A percentile compares a stretch with the other conserved stretches of the same genome.
phyloP scores from a whole-genome alignment of 352 stramenopile genomes.

The Pythium sukuiense region DNA sequence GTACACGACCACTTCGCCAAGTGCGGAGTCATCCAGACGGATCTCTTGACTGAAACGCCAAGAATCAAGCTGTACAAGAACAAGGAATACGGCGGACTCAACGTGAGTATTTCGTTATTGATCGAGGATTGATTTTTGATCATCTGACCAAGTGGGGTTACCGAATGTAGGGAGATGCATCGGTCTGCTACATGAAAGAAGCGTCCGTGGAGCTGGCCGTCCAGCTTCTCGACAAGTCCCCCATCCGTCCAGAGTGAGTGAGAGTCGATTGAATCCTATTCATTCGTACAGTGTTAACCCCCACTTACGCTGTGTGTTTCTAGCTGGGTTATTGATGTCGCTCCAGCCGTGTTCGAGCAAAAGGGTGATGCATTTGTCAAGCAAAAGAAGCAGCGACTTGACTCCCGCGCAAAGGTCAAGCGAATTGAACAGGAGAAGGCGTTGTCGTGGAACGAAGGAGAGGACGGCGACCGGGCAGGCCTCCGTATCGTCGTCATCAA shows the following conservation, averaged over 20 bases:
- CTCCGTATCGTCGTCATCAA: constrained; percentile 97
- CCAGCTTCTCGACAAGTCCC: constrained; percentile 91
- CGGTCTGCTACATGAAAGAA: constrained; percentile 95
- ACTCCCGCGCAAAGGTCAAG: constrained; percentile 85
- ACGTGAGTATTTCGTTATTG: constrained; percentile 51
- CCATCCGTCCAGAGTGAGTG: constrained; percentile 78
- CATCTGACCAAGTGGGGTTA: not conserved
- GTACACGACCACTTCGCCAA: constrained; percentile 93
- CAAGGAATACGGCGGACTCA: constrained; percentile 85
- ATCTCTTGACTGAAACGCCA: constrained; percentile 90
- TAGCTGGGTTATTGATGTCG: constrained; percentile 76
- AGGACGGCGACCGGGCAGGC: constrained; percentile 88
- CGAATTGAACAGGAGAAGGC: constrained; percentile 89
- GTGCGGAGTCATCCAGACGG: constrained; percentile 93
- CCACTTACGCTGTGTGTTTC: not conserved
- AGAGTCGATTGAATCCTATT: not conserved
- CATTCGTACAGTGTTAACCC: not conserved
- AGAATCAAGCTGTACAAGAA: constrained; percentile 96
- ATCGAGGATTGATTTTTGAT: not conserved
- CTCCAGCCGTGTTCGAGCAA: constrained; percentile 87
- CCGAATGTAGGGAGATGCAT: constrained; percentile 84
- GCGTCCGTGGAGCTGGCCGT: constrained; percentile 95
- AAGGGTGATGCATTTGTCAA: constrained; percentile 81
- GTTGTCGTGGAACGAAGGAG: constrained; percentile 94
- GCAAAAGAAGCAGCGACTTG: constrained; percentile 78